These are phyloP conservation scores for Cryptococcus deneoformans DNA, from an alignment of 1,284 basidiomycete genomes.

Conservation along the genomic window DNA sequence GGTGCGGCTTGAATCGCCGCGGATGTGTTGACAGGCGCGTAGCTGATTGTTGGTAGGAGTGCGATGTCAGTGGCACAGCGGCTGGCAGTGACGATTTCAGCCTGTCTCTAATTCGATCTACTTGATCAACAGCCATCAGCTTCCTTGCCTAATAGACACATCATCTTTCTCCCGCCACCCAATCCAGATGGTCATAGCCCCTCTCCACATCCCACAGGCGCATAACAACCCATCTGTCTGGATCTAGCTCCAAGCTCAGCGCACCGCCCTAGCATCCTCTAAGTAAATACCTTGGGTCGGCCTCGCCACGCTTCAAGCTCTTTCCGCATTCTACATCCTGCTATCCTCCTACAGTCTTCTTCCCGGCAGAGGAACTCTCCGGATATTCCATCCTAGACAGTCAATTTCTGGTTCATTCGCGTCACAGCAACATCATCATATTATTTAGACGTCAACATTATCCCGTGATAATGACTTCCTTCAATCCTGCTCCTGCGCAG, in stretches of 20 bases:
- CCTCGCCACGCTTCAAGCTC: no score
- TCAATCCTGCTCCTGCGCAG: slow-evolving; percentile 40
- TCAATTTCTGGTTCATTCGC: no score
- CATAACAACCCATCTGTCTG: no score
- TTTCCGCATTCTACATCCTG: no score
- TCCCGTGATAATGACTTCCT: slow-evolving; percentile 28
- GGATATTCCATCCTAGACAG: no score
- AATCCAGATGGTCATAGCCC: not conserved
- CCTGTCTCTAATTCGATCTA: not conserved
- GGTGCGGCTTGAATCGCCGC: not conserved
- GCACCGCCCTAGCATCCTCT: no score
- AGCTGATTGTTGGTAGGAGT: not conserved
- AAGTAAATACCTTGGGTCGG: no score
- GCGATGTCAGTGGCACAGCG: not conserved
- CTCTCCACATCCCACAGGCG: not conserved
- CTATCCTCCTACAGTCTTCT: no score
- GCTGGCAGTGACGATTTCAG: not conserved
- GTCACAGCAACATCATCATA: no score
- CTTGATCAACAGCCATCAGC: not conserved
- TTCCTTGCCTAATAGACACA: not conserved
- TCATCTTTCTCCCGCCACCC: not conserved
- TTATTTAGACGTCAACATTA: no score
- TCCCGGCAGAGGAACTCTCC: not conserved
- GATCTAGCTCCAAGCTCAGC: no score
- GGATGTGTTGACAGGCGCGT: not conserved